Conservation (phyloP, 345 rosid genomes). For the Jatropha curcas region DNA sequence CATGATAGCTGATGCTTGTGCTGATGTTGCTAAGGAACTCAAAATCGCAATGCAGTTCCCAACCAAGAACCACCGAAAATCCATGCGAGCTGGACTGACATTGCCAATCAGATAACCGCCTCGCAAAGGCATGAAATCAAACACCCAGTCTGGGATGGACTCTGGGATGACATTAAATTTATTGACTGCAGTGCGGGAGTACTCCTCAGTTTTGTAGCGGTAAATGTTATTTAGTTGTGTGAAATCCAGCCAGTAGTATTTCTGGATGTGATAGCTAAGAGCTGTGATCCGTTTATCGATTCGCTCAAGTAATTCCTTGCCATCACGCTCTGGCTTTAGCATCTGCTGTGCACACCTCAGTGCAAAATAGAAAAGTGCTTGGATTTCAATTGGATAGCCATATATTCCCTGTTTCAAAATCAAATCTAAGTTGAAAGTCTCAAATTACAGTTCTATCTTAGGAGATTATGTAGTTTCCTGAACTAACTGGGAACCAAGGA, state of each 20-base stretch:
- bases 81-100: slow-evolving; percentile 27
- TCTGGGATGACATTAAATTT: slow-evolving; percentile 18
- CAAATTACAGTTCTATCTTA: not conserved
- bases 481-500: not conserved
- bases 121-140: slow-evolving; percentile 26
- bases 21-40: slow-evolving; percentile 18
- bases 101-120: slow-evolving; percentile 30
- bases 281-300: slow-evolving; percentile 51
- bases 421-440: not conserved
- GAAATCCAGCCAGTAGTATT: slow-evolving; percentile 53
- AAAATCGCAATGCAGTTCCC: slow-evolving; percentile 25
- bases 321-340: slow-evolving; percentile 55
- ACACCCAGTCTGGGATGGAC: slow-evolving; percentile 24
- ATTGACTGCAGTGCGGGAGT: slow-evolving; percentile 21
- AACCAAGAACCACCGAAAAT: slow-evolving; percentile 21
- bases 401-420: slow-evolving; percentile 38
- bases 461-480: not conserved
- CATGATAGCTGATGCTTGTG: slow-evolving; percentile 25
- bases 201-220: slow-evolving; percentile 59
- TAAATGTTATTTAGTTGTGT: slow-evolving; percentile 50
- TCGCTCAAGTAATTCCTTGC: slow-evolving; percentile 50
- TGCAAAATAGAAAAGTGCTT: slow-evolving; percentile 59
- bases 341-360: slow-evolving; percentile 54
- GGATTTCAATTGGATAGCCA: slow-evolving; percentile 53
- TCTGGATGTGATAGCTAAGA: slow-evolving; percentile 53